Evolutionary conservation across 2,329 filamentous ascomycete genomes (phyloP).

Genomic region (Aspergillus oerlinghausenensis): DNA sequence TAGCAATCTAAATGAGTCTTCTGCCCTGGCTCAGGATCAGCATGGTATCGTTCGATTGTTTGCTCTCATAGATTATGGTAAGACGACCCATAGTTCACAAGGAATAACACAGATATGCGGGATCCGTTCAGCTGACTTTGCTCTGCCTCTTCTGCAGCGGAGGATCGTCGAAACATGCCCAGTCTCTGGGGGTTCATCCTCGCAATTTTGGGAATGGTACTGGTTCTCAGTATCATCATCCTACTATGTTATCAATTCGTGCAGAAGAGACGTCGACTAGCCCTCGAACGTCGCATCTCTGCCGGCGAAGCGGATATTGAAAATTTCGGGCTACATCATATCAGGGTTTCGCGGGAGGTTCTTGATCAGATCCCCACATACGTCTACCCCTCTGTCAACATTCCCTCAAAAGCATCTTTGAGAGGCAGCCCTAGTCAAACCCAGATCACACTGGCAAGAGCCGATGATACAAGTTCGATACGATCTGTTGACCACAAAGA

Average conservation of each 20-base stretch:
- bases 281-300: constrained; percentile 65
- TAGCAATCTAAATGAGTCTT: background rate
- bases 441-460: background rate
- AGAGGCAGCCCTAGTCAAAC: background rate
- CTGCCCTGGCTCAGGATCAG: constrained; percentile 1
- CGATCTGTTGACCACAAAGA: background rate
- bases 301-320: constrained; percentile 82
- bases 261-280: constrained; percentile 65
- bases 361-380: constrained; percentile 74
- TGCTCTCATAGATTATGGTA: constrained; percentile 46
- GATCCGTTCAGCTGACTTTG: background rate
- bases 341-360: constrained; percentile 69
- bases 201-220: constrained; percentile 74
- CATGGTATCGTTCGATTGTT: constrained; percentile 40
- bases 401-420: constrained; percentile 1
- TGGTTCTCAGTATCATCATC: constrained; percentile 61
- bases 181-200: constrained; percentile 78
- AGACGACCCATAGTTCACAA: constrained; percentile 30
- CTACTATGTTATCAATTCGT: constrained; percentile 69
- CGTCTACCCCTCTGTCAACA: constrained; percentile 55
- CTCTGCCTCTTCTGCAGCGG: background rate
- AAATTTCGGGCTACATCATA: constrained; percentile 73
- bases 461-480: background rate
- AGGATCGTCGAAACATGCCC: constrained; percentile 46
- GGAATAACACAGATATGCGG: background rate